Conservation (phyloP, 768 basidiomycete species). For the Xerocomellus chrysenteron region DNA sequence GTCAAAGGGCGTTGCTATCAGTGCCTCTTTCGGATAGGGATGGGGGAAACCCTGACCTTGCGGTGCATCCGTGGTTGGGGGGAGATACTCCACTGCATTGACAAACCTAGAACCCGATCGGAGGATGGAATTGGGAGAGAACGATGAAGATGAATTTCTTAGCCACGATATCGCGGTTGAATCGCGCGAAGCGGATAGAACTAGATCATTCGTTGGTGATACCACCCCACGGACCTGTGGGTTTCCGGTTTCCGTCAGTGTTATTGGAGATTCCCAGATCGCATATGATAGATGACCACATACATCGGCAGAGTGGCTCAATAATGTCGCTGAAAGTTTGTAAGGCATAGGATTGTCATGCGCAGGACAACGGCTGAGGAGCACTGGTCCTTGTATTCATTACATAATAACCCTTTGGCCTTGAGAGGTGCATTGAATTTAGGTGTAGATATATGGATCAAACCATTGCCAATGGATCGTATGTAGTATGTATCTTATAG, state of each 20-base stretch:
- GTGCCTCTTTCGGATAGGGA: neutral
- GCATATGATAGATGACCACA: slow-evolving; percentile 25
- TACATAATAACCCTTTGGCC: neutral
- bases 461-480: too few relatives aligned
- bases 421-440: too few relatives aligned
- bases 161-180: slow-evolving; percentile 87
- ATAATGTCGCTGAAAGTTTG: slow-evolving; percentile 73
- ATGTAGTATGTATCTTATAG: too few relatives aligned
- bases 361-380: too few relatives aligned
- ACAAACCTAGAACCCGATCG: slow-evolving; percentile 72
- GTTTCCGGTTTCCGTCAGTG: slow-evolving; percentile 21
- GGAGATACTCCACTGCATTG: slow-evolving; percentile 78
- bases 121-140: slow-evolving; percentile 53
- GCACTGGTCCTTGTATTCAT: neutral
- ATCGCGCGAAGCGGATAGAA: slow-evolving; percentile 92
- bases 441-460: too few relatives aligned
- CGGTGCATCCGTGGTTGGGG: slow-evolving; percentile 64
- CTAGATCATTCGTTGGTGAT: slow-evolving; percentile 70
- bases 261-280: neutral
- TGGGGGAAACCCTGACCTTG: slow-evolving; percentile 50
- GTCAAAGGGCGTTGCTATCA: slow-evolving; percentile 2
- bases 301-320: slow-evolving; percentile 74
- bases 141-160: slow-evolving; percentile 48
- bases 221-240: slow-evolving; percentile 78
- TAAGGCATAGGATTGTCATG: slow-evolving; percentile 52